Conservation (phyloP, 257 asterid genomes). For the Avicennia marina region DNA sequence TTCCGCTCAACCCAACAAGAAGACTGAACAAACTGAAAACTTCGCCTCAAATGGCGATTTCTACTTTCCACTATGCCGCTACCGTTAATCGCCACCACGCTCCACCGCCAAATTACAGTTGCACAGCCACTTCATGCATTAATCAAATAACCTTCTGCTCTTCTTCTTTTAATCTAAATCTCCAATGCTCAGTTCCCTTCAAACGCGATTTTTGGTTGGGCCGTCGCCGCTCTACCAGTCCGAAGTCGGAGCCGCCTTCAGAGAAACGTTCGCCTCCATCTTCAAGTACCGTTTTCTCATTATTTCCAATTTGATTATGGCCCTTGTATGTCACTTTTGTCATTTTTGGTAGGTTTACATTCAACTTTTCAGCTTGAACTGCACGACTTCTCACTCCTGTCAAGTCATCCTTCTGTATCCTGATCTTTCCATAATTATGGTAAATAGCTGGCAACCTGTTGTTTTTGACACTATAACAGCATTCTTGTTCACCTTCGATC, state of each 20-base stretch:
- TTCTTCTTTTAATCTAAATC: constrained; percentile 9
- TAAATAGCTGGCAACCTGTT: no score
- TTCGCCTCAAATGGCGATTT: constrained; percentile 27
- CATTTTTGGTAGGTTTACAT: no score
- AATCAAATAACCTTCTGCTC: neutral
- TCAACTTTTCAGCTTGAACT: no score
- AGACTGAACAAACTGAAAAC: neutral
- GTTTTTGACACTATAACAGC: no score
- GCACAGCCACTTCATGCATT: neutral
- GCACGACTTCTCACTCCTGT: no score
- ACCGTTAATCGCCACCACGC: constrained; percentile 17
- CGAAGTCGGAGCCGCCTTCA: constrained; percentile 54
- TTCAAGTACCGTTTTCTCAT: constrained; percentile 36
- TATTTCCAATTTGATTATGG: neutral
- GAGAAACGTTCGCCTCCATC: constrained; percentile 19
- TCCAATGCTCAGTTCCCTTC: constrained; percentile 32
- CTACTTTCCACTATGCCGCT: constrained; percentile 15
- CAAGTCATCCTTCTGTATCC: neutral
- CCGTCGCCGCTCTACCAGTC: constrained; percentile 47
- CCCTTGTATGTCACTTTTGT: neutral
- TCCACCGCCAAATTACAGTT: constrained; percentile 11
- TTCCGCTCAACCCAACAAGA: constrained; percentile 1
- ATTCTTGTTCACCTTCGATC: no score
- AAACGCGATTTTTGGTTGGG: constrained; percentile 26
- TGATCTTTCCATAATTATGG: no score